Conservation (phyloP, 2,329 filamentous ascomycete genomes). For the Exophiala phaeomuriformis region DNA sequence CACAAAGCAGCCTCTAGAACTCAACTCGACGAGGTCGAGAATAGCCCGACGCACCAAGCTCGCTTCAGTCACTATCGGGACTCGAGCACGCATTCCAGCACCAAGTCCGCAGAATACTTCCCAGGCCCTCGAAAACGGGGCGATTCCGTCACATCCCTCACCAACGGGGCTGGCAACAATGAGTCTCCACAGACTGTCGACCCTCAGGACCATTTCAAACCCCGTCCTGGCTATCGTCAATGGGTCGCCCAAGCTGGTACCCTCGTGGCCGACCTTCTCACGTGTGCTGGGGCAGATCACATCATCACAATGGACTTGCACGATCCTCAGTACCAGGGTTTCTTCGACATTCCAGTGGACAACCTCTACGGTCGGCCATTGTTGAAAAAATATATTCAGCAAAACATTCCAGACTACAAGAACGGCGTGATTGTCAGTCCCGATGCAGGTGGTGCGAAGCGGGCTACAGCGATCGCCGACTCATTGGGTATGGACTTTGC, state of each 20-base stretch:
- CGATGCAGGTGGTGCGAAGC: slow-evolving; percentile 92
- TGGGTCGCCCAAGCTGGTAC: slow-evolving; percentile 98
- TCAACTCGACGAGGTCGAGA: slow-evolving; percentile 53
- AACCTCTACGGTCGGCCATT: slow-evolving; percentile 69
- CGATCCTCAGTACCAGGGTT: slow-evolving; percentile 95
- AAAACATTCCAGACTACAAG: slow-evolving; percentile 75
- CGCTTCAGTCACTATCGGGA: slow-evolving; percentile 36
- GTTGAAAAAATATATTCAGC: slow-evolving; percentile 61
- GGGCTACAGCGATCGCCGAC: slow-evolving; percentile 91
- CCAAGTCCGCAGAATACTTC: slow-evolving; percentile 33
- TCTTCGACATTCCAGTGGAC: slow-evolving; percentile 97
- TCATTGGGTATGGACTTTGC: slow-evolving; percentile 90
- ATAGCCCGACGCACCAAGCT: slow-evolving; percentile 37
- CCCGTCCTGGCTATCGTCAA: slow-evolving; percentile 91
- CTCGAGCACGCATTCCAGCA: slow-evolving; percentile 26
- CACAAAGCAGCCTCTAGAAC: slow-evolving; percentile 67
- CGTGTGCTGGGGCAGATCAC: slow-evolving; percentile 91
- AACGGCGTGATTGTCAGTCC: slow-evolving; percentile 90
- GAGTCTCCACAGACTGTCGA: slow-evolving; percentile 36
- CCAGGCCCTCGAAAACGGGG: slow-evolving; percentile 26
- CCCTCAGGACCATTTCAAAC: slow-evolving; percentile 57
- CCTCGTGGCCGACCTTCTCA: slow-evolving; percentile 85
- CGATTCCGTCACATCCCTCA: slow-evolving; percentile 19
- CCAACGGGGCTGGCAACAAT: slow-evolving; percentile 53
- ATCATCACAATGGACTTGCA: slow-evolving; percentile 97